Base-by-base conservation (phyloP, 2,329 filamentous ascomycete genomes). In the Cercospora canescens region DNA sequence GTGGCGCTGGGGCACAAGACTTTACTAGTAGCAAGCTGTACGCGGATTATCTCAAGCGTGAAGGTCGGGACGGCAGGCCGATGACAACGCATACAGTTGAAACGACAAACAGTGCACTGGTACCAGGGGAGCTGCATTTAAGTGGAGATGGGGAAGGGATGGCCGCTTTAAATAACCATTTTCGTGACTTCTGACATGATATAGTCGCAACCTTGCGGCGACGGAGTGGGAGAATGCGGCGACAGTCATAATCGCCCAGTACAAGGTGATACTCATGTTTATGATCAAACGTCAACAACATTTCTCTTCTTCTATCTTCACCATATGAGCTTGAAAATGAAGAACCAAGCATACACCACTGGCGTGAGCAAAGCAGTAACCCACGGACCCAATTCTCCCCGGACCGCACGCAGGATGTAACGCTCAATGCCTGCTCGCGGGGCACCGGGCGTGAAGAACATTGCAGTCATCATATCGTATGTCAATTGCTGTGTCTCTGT, bases 391-490 rank as follows among this genome's bases (percentile, higher is more conserved):
- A 74, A 35, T 35, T 70, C 69, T 26, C 67, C 70, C 11, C 65
- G 62, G 6, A 71, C 64, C 8, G 71, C 70, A 14, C 64, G 48
- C 2, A 74, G 34, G 6, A 76, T 54, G 50, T 74, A 81, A 28
- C 69, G 77, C 26, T 82, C 79, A 61, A 86, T 81, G 16, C 79
- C 75, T 4, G 77, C 74, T 52, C 79, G 74, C 18, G 84, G 84
- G 9, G 80, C 80, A 2, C 80, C 81, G 3, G 79, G 77, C 0
- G 81, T 84, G 65, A 83, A 82, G 70, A 86, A 79, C 80, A 82
- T 84, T 41, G 80, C 76, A 32, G 77, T 75, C 71, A 82, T 81
- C 71, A 80, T 71, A 62, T 85, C 83, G 56, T 81, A 81, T 9
- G 78, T 81, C 62, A 75, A 48, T 45, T 75, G 68, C 60, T 78